Base-by-base conservation (phyloP, 2,329 filamentous ascomycete genomes). In the Orbilia brochopaga region DNA sequence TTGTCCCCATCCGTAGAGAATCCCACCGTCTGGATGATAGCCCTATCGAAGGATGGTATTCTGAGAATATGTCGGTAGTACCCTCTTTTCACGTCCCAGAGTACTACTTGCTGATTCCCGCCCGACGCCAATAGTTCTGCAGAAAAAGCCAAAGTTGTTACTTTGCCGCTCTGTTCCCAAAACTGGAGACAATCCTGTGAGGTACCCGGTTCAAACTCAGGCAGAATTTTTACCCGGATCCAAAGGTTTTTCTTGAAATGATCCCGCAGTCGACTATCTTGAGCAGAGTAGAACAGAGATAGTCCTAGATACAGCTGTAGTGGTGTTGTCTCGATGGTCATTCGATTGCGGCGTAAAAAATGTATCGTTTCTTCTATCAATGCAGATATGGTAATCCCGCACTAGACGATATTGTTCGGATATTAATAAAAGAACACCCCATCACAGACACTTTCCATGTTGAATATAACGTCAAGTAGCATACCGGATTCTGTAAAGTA, bases 221-320 rank as follows among this genome's bases (percentile, higher is more conserved):
- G 17, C 15, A 13, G 19, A 19, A 51, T 51, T 3, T 23, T 21
- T 51, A 51, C 7, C 17, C 17, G 19, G 46, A 7, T 19, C 11
- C 11, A 27, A 19, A 23, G 19, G 21, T 19, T 23, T 3, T 21
- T 23, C 4, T 42, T 17, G 6, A 42, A 17, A 4, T 51, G 46
- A 27, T 27, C 15, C 19, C 46, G 46, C 11, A 51, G n/a, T n/a
- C n/a, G 21, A 51, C 10, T 51, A 13, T 23, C 19, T 51, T 21
- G 11, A 2, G 46, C 3, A 17, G 46, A 27, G 15, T 51, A 51
- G 46, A 10, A 21, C 30, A 50, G 3, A 32, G n/a, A 8, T 23
- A 21, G 19, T 7, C 23, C 24, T 6, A 11, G 17, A 24, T 59
- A 50, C 1, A 59, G 30, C 27, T 59, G 55, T 10, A 59, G 23